Base-by-base conservation (phyloP, 352 stramenopile genomes). In the Phytophthora palmivora region DNA sequence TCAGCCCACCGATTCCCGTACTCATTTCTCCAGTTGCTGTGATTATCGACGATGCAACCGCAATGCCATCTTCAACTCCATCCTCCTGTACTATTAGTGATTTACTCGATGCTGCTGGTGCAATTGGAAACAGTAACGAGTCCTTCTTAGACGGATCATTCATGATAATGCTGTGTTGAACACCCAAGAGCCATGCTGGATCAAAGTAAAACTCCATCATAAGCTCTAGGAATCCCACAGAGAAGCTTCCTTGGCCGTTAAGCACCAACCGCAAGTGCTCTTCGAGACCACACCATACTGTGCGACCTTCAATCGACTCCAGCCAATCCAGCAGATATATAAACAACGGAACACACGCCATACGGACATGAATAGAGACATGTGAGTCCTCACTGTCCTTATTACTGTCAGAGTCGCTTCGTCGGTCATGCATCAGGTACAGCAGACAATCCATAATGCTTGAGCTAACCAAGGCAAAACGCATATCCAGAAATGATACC, bases 171-270 rank as follows among this genome's bases (percentile, higher is more conserved):
- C 84, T 90, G 39, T 95, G 83, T 37, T 93, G 84, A 37, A 88
- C 76, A 12, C 87, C 84, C 6, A 88, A 58, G 0, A 82, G 54
- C 37, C 70, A 87, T 3, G 53, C 58, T 16, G 82, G 83, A 46
- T 95, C 81, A 37, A 91, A 91, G 60, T 91, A 91, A 50, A 92
- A 89, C 54, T 94, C 84, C 74, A 92, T 89, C 84, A 93, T 92
- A 19, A 94, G 76, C 57, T 94, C 83, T 14, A 91, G 47, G 38
- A 94, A 92, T 0, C 82, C 82, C 18, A 76, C 59, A 2, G 82
- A 90, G 34, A 89, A 89, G 43, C 59, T 89, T 21, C 81, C 72
- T 48, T 93, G 77, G n/a, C 81, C 81, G 19, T 89, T 90, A n/a
- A 91, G 26, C 16, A 91, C 78, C 45, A 82, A 62, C 15, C 82